Conservation (phyloP, 345 rosid genomes). For the Corchorus olitorius region DNA sequence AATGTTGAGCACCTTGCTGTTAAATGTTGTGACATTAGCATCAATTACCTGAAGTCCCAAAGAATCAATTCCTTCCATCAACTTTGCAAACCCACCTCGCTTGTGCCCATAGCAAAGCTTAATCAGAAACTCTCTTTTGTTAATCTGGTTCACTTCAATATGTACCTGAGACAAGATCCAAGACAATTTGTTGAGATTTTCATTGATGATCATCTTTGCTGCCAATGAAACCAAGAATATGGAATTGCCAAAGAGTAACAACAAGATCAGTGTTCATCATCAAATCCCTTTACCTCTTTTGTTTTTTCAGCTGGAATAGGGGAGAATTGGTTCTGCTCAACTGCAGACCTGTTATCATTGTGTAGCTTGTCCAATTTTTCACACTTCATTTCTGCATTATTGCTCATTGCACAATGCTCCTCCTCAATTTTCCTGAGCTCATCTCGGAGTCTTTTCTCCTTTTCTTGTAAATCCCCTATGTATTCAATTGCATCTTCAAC, state of each 20-base stretch:
- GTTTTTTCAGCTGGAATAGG: conserved; percentile 7
- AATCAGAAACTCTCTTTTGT: conserved; percentile 52
- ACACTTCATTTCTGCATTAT: conserved; percentile 26
- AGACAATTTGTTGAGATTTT: background rate
- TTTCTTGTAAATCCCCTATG: conserved; percentile 51
- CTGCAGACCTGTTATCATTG: conserved; percentile 18
- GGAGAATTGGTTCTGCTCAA: conserved; percentile 24
- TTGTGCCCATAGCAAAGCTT: conserved; percentile 45
- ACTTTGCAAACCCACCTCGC: conserved; percentile 57
- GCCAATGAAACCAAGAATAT: background rate
- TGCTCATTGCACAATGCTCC: conserved; percentile 32
- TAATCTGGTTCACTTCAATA: conserved; percentile 59
- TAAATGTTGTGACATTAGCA: conserved; percentile 65
- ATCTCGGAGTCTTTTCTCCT: conserved; percentile 54
- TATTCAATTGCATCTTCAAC: conserved; percentile 77
- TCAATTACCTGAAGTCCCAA: conserved; percentile 59
- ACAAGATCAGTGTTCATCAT: conserved; percentile 3
- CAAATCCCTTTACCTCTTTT: conserved; percentile 35
- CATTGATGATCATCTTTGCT: background rate
- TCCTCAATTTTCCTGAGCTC: conserved; percentile 60
- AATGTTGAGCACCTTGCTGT: conserved; percentile 51
- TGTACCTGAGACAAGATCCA: conserved; percentile 43
- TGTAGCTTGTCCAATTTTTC: conserved; percentile 19
- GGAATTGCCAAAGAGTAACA: background rate
- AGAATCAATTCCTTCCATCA: conserved; percentile 59